Evolutionary conservation across 257 asterid genomes (phyloP).

Genomic region (Cordia subcordata): DNA sequence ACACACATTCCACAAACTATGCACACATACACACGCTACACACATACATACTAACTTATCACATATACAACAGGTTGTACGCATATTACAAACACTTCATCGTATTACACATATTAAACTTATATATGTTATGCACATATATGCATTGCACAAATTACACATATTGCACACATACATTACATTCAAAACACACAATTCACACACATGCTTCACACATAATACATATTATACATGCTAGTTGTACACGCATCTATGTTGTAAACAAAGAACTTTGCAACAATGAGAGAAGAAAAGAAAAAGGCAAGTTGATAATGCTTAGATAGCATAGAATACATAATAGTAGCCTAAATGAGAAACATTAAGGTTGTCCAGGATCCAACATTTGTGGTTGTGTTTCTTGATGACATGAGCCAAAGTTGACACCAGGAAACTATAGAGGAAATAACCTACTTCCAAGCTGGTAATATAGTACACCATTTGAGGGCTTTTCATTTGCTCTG

Average conservation of each 20-base stretch:
- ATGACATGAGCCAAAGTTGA: slow-evolving; percentile 54
- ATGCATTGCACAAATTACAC: no score
- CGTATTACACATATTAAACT: no score
- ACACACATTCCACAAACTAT: no score
- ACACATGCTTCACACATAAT: no score
- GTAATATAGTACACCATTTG: slow-evolving; percentile 69
- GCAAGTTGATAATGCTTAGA: slow-evolving; percentile 35
- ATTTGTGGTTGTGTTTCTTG: slow-evolving; percentile 34
- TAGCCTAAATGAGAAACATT: slow-evolving; percentile 57
- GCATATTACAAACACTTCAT: no score
- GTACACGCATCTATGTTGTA: slow-evolving; percentile 36
- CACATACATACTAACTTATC: no score
- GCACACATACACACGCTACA: no score
- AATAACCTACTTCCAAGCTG: slow-evolving; percentile 56
- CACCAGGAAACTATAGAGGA: slow-evolving; percentile 53
- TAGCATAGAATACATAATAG: slow-evolving; percentile 48
- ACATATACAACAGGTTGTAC: no score
- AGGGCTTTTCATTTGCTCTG: slow-evolving; percentile 70
- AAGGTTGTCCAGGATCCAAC: slow-evolving; percentile 69
- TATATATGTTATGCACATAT: no score
- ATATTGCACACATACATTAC: no score
- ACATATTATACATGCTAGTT: no score
- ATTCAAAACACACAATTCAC: neutral
- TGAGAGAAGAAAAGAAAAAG: slow-evolving; percentile 37
- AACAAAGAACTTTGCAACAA: slow-evolving; percentile 43